Base-by-base conservation (phyloP, 2,329 filamentous ascomycete species). In the Hymenoscyphus fructigenus region DNA sequence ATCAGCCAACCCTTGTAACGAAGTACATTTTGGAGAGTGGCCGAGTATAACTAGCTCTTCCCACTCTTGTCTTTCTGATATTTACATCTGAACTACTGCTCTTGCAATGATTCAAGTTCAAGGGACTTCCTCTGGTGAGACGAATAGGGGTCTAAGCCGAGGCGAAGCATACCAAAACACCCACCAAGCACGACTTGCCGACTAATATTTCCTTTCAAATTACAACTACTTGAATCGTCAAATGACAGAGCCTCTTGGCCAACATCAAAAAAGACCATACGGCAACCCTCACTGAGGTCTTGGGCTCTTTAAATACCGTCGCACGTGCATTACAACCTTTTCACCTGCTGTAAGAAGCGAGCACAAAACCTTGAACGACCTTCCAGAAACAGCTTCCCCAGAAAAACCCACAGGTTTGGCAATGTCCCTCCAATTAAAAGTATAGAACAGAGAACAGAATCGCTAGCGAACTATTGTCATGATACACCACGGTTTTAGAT, bases 381-480 rank as follows among this genome's bases (percentile, higher is more conserved):
- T 50, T 50, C 44, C 44, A 50, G n/a, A 50, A 50, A 50, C 44
- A 50, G n/a, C 20, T 50, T 50, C 20, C 44, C 44, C 20, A 50
- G 44, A 12, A 50, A 50, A 50, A 47, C n/a, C n/a, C 41, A 20
- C 41, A n/a, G 41, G 41, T 47, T 20, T 50, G 20, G 20, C 44
- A 50, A 26, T 50, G 20, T 50, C 20, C 20, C 44, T 50, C 44
- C 44, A 50, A 50, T 50, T 6, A 26, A 7, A 4, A 20, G n/a
- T 4, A 50, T 20, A 50, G 20, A 50, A 23, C 9, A 50, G 12
- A 23, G 20, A 50, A 12, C 44, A 50, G 20, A 50, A 50, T 50
- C n/a, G n/a, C 44, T 26, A 50, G 44, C n/a, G 44, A 23, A 12
- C 17, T 23, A 12, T 23, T 50, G 44, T 50, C 44, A 23, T 50